Evolutionary conservation across 139 green algal genomes (phyloP), one percentile per base, ranked within the genome.

Genomic region (Desmodesmus armatus): DNA sequence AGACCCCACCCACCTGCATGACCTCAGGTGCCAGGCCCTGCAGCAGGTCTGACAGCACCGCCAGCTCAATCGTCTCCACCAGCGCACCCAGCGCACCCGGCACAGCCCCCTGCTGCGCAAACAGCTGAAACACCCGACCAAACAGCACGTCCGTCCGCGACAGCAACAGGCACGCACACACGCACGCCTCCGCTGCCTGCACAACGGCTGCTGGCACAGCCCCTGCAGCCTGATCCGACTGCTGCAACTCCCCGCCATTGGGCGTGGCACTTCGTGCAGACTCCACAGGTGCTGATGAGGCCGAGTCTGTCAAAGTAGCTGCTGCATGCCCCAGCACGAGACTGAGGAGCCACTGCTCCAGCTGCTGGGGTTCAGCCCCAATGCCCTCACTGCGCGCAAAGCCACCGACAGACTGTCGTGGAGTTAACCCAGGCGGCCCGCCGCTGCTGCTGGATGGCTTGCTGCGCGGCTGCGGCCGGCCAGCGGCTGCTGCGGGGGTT

Each of bases 1-100:
- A n/a, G n/a, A n/a, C 17, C 13, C 67, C 35, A 21, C 58, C 21
- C 67, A 90, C 90, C 91, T 95, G 94, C 88, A 97, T 92, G 58
- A 95, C 87, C 80, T 96, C 93, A 31, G 94, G 93, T 0, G 90
- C 87, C 29, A 95, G 89, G 27, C 83, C 79, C 5, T 77, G 81
- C 58, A 98, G 78, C 39, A 87, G 55, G 72, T 89, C 92, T 3
- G 79, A 74, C 70, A 96, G 85, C 2, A 97, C 92, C 75, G 85
- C 84, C 15, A 83, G 82, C 87, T 93, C 88, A 65, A 95, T 85
- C 19, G 75, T 76, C 44, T 89, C 85, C 31, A 96, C 75, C 21
- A 96, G 88, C 21, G 67, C 79, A 25, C 76, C 81, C 27, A 81
- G 23, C 43, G 86, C 33, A 89, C 67, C 39, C 82, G 73, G 17